Base-by-base conservation (phyloP, 2,329 filamentous ascomycete species). In the Akanthomyces muscarius region DNA sequence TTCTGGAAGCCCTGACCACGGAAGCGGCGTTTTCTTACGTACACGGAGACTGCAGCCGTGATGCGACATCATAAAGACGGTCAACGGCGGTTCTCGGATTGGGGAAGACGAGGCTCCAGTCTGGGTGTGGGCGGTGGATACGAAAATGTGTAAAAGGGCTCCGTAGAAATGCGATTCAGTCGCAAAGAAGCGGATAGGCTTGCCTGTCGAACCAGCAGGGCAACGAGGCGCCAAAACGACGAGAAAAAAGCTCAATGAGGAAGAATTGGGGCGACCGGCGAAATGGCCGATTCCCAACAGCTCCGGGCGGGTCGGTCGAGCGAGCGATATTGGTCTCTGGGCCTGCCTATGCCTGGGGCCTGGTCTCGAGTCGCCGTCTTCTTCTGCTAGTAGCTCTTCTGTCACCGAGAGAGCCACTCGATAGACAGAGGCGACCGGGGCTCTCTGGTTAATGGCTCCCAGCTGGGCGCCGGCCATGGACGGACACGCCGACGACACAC, bases 81-180 rank as follows among this genome's bases (percentile, higher is more conserved):
- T 48, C 54, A 63, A 57, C 62, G 62, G 62, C 62, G 62, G 62
- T 63, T 63, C 50, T 63, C 62, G 62, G 62, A 62, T 62, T 50
- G 36, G 52, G 14, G 30, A 45, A 5, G 16, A 55, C 21, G 36
- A 47, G 50, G 48, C 42, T 55, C 59, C 58, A 53, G 47, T 60
- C 23, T 51, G 23, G 45, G 36, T 48, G 52, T 56, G 44, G 52
- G 41, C 21, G 44, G 52, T 55, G 44, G 60, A 62, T 44, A 55
- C 41, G 41, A 45, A 50, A 51, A 50, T 55, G 50, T 48, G 44
- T 30, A 53, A 42, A 51, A 42, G 28, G 30, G 44, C 52, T 50
- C 60, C 50, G 59, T 61, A 54, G 55, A 61, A 61, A 55, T 50
- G 41, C 59, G 51, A 61, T 61, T 61, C 50, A 61, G 59, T 54